These are phyloP conservation scores for Fusarium sp. DNA, from an alignment of 2,329 filamentous ascomycete genomes.

Conservation along the genomic window DNA sequence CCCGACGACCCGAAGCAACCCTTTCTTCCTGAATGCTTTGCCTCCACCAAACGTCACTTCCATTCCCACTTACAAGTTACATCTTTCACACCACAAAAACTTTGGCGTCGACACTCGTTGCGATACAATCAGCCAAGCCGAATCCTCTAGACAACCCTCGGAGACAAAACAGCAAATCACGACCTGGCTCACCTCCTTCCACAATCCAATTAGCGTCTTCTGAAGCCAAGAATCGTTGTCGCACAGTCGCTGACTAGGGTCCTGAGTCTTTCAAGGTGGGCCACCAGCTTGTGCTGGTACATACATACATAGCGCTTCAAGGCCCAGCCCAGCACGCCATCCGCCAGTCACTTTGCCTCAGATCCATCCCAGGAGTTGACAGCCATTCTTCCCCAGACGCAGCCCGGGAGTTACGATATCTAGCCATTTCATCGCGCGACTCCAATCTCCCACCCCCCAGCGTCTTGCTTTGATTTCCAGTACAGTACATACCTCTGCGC, in stretches of 20 bases:
- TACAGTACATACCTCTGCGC: conserved; percentile 35
- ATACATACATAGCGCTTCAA: conserved; percentile 36
- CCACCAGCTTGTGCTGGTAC: conserved; percentile 31
- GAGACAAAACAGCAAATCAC: conserved; percentile 31
- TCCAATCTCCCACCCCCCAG: conserved; percentile 33
- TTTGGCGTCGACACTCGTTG: conserved; percentile 16
- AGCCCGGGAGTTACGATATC: conserved; percentile 47
- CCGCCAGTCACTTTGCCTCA: conserved; percentile 48
- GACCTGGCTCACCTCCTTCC: conserved; percentile 23
- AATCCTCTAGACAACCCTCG: conserved; percentile 11
- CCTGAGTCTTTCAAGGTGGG: conserved; percentile 39
- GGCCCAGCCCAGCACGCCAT: conserved; percentile 48
- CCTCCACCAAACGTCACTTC: conserved; percentile 39
- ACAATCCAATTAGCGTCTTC: conserved; percentile 32
- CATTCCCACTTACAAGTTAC: conserved; percentile 31
- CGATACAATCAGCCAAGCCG: conserved; percentile 9
- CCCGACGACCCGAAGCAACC: conserved; percentile 46
- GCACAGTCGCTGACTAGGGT: conserved; percentile 39
- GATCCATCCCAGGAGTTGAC: conserved; percentile 33
- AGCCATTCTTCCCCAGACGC: conserved; percentile 42
- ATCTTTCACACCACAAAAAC: conserved; percentile 20
- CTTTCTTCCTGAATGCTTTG: conserved; percentile 12
- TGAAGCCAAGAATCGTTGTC: conserved; percentile 23
- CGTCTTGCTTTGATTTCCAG: conserved; percentile 23
- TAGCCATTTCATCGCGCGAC: conserved; percentile 49